A percentile compares a stretch with the other conserved stretches of the same genome.
Evolutionary conservation across 2,329 filamentous ascomycete species (phyloP).

Genomic region (Blastomyces silverae): DNA sequence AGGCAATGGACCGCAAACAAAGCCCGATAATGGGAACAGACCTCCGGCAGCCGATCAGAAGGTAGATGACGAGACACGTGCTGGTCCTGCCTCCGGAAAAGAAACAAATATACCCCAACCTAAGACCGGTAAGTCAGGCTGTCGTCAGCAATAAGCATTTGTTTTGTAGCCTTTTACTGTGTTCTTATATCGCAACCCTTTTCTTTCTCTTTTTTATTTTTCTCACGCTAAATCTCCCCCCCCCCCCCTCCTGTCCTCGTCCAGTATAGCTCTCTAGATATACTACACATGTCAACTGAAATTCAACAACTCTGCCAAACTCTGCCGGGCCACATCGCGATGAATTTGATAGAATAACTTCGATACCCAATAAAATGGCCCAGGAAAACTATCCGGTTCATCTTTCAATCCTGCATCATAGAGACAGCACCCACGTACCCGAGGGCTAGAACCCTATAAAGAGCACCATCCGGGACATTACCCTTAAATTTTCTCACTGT

Average conservation of each 20-base stretch:
- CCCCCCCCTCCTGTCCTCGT: neutral
- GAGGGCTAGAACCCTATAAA: neutral
- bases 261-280: neutral
- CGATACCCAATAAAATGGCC: neutral
- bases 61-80: neutral
- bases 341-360: neutral
- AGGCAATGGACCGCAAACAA: neutral
- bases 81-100: neutral
- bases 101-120: neutral
- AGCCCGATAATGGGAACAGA: neutral
- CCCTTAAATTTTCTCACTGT: neutral
- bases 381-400: neutral
- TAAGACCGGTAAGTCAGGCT: slow-evolving; percentile 11
- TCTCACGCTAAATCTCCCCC: neutral
- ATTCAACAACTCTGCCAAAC: neutral
- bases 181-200: neutral
- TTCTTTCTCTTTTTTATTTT: neutral
- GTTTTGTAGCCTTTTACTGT: neutral
- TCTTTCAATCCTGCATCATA: neutral
- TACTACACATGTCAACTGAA: slow-evolving; percentile 1
- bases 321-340: neutral
- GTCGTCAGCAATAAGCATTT: slow-evolving; percentile 11
- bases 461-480: neutral
- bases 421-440: neutral
- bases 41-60: neutral